Conservation (phyloP, 495 filamentous ascomycete genomes). For the Hypoxylon subgilvum region DNA sequence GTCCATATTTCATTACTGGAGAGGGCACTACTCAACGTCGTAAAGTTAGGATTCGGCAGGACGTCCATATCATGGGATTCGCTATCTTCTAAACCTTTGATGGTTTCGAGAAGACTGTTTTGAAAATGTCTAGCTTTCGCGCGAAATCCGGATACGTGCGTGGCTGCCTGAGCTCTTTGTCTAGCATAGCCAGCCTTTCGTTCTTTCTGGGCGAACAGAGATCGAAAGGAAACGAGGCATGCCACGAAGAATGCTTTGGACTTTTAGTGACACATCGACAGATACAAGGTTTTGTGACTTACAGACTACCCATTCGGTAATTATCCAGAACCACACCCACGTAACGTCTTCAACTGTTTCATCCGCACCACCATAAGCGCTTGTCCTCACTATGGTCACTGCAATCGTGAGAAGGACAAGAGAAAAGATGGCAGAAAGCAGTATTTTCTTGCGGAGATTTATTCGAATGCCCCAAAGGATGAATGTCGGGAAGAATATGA, state of each 20-base stretch:
- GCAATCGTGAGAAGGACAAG: background rate
- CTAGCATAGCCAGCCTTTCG: too few species aligned
- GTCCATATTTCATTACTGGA: background rate
- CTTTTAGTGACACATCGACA: background rate
- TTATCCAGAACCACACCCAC: constrained; percentile 32
- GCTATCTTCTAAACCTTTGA: background rate
- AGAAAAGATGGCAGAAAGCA: background rate
- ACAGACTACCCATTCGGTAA: constrained; percentile 24
- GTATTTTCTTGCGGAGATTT: background rate
- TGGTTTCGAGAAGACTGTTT: background rate
- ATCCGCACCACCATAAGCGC: too few species aligned
- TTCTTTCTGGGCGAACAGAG: constrained; percentile 15
- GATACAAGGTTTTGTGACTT: too few species aligned
- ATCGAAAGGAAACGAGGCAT: constrained; percentile 36
- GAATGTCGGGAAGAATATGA: background rate
- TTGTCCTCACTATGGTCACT: background rate
- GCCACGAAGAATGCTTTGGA: constrained; percentile 27
- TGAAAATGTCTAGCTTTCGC: background rate
- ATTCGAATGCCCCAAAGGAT: background rate
- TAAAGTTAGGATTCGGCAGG: background rate
- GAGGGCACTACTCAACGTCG: constrained; percentile 38
- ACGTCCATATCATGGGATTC: background rate
- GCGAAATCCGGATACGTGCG: background rate
- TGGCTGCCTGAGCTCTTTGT: background rate
- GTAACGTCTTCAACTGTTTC: background rate